Evolutionary conservation across 1,284 basidiomycete genomes (phyloP), one percentile per base, ranked within the genome.

Genomic region (Cutaneotrichosporon sp.): DNA sequence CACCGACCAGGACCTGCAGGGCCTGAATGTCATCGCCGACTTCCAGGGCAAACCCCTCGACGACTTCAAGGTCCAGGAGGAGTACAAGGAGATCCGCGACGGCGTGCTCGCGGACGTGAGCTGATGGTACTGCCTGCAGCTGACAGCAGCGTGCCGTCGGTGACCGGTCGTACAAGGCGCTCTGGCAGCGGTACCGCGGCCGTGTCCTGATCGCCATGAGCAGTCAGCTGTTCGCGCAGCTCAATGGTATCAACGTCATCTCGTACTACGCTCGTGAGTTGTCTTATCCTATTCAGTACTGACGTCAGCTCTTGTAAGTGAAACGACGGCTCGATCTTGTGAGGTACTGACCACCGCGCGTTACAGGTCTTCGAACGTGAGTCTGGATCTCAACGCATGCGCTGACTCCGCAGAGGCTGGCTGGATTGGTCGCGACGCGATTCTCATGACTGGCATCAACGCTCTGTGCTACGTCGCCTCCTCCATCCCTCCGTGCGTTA

Each of bases 401-500:
- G 22, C 34, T 65, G 49, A 71, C 72, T 71, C 73, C 73, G 51
- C 81, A 92, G 90, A 90, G 83, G 95, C 95, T 49, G 95, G 95
- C 47, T 99, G 95, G 95, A 85, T 97, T 62, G 95, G 95, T n/a
- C 86, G 95, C 55, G 88, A 97, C 72, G 95, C 95, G 4, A 87
- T 99, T 66, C 84, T 98, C 22, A 99, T 99, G 95, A 94, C 95
- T 1, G 95, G 95, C 8, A 92, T 97, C 76, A 97, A 97, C 72
- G 87, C 89, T 9, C 81, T 94, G 61, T 91, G 94, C 68, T 97
- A 97, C 76, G 79, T 94, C 20, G 80, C 90, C 24, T 89, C 88
- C 69, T 92, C 92, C 3, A 80, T 94, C 51, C 90, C 91, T 20
- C 87, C 91, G 87, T 53, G 18, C 20, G 51, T 53, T 22, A 29